Evolutionary conservation across 2,329 filamentous ascomycete species (phyloP).

Genomic region (Fusarium chlamydosporum): DNA sequence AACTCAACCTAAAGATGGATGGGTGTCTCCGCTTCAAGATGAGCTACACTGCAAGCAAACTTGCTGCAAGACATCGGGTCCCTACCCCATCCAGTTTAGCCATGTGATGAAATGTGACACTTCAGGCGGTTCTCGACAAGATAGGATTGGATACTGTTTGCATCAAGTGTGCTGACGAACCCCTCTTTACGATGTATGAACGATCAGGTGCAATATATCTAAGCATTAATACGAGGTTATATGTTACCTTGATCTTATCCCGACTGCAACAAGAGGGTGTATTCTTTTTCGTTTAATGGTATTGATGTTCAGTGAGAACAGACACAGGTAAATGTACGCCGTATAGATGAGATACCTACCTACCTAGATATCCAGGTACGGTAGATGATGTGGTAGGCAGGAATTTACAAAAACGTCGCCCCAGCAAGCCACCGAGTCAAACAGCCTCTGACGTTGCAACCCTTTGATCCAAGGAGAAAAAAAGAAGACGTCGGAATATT

Average conservation of each 20-base stretch:
- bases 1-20: conserved; percentile 5
- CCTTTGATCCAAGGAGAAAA: conserved; percentile 12
- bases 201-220: conserved; percentile 23
- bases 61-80: conserved; percentile 36
- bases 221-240: conserved; percentile 21
- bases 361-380: no score
- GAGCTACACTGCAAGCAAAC: conserved; percentile 16
- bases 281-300: neutral
- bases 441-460: conserved; percentile 26
- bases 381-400: no score
- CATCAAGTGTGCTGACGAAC: conserved; percentile 24
- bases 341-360: neutral
- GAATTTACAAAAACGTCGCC: conserved; percentile 4
- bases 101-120: conserved; percentile 45
- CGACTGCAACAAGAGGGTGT: neutral
- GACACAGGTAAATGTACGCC: neutral
- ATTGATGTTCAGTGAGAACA: neutral
- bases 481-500: conserved; percentile 29
- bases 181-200: conserved; percentile 19
- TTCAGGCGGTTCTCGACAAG: conserved; percentile 32
- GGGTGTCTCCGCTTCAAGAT: conserved; percentile 30
- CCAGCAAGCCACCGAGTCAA: conserved; percentile 23
- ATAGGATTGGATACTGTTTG: conserved; percentile 30
- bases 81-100: conserved; percentile 41
- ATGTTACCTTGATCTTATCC: conserved; percentile 15